Conservation (phyloP, 208 protist genomes). For the Leishmania tarentolae region DNA sequence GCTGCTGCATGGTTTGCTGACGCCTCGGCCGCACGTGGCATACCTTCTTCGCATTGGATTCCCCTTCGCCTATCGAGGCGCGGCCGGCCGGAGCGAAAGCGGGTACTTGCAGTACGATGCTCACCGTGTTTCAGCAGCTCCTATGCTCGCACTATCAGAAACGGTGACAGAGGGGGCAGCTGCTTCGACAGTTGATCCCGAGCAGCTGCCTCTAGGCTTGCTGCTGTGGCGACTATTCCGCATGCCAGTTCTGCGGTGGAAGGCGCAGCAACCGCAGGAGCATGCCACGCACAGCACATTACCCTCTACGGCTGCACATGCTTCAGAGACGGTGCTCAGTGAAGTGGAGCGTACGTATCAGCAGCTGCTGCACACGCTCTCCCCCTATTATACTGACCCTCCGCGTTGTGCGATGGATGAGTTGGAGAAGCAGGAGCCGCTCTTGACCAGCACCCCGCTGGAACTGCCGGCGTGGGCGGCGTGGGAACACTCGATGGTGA, state of each 20-base stretch:
- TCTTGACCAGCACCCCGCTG: conserved; percentile 15
- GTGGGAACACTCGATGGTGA: conserved; percentile 34
- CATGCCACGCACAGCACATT: not conserved
- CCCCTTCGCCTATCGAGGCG: conserved; percentile 32
- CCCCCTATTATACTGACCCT: conserved; percentile 36
- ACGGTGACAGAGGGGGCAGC: not conserved
- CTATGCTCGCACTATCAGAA: conserved; percentile 3
- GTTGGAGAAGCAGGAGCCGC: conserved; percentile 27
- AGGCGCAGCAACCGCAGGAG: conserved; percentile 8
- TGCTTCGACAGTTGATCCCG: not conserved
- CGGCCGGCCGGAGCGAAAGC: conserved; percentile 2
- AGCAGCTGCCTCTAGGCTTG: conserved; percentile 37
- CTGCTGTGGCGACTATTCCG: conserved; percentile 54
- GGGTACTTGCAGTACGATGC: conserved; percentile 30
- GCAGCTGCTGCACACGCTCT: conserved; percentile 22
- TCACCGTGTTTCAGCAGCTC: conserved; percentile 34
- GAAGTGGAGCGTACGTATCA: conserved; percentile 23
- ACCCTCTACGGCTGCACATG: not conserved
- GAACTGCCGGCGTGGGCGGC: conserved; percentile 32
- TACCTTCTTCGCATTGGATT: conserved; percentile 38
- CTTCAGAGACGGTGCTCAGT: not conserved
- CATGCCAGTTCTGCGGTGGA: conserved; percentile 32
- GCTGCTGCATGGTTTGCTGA: conserved; percentile 33
- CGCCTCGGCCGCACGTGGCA: conserved; percentile 27
- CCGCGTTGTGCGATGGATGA: conserved; percentile 21